Percentiles rank a stretch among this genome's conserved stretches.
Conservation (phyloP, 176 grass and related monocot genomes). For the Triticum timopheevii region DNA sequence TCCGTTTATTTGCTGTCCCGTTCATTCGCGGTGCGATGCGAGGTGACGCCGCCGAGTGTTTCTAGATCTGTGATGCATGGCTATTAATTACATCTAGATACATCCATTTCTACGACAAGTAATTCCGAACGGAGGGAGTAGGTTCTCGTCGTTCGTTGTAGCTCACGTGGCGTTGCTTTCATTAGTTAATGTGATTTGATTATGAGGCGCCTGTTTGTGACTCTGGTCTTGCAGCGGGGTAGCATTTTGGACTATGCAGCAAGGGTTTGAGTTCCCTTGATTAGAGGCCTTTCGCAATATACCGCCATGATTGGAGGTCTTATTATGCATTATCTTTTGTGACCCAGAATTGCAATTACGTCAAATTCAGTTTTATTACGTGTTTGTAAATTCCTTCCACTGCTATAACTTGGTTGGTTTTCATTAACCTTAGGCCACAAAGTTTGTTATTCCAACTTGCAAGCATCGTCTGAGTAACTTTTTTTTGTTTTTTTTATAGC, state of each 20-base stretch:
- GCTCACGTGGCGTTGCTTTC: background rate
- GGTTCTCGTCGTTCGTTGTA: background rate
- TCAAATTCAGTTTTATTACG: background rate
- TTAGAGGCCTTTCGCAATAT: background rate
- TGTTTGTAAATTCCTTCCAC: background rate
- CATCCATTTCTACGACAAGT: no score
- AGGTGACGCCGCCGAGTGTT: background rate
- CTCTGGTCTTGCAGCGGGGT: background rate
- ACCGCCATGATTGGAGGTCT: background rate
- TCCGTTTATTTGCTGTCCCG: background rate
- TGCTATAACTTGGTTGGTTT: background rate
- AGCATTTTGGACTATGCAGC: background rate
- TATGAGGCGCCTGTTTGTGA: background rate
- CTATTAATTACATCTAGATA: background rate
- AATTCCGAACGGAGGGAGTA: no score
- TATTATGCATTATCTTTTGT: background rate
- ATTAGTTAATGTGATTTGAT: background rate
- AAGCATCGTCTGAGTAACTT: background rate
- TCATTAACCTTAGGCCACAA: background rate
- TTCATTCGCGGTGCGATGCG: background rate
- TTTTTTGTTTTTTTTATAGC: background rate
- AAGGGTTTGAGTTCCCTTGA: background rate
- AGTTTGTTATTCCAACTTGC: background rate
- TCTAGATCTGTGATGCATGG: background rate
- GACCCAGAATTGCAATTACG: background rate